Evolutionary conservation across 2,329 filamentous ascomycete species (phyloP).

Genomic region (Paraphaeosphaeria sporulosa): DNA sequence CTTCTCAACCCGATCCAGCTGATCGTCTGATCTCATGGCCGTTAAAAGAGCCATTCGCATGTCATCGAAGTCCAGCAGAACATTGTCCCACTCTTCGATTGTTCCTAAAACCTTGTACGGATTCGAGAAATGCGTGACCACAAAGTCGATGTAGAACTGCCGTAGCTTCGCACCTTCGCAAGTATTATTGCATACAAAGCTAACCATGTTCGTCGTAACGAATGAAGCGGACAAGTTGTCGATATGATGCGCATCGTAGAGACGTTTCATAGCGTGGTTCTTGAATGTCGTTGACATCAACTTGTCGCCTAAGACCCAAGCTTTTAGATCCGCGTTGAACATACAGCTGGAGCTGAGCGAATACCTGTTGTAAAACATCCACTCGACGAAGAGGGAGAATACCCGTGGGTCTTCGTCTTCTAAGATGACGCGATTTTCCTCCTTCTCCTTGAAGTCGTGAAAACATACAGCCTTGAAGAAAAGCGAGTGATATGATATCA

Average conservation of each 20-base stretch:
- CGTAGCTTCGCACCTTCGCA: constrained; percentile 13
- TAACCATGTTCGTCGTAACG: constrained; percentile 5
- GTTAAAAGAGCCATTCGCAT: not conserved
- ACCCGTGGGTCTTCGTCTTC: constrained; percentile 14
- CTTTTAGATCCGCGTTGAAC: constrained; percentile 5
- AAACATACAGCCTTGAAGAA: constrained; percentile 16
- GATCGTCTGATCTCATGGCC: not conserved
- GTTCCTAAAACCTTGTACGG: constrained; percentile 8
- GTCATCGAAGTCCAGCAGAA: constrained; percentile 17
- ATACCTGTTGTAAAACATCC: constrained; percentile 19
- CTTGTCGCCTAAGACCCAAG: constrained; percentile 21
- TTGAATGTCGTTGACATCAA: constrained; percentile 17
- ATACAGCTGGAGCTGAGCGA: too few relatives aligned
- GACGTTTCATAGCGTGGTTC: constrained; percentile 19
- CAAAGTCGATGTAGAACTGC: constrained; percentile 15
- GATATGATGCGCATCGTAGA: constrained; percentile 1
- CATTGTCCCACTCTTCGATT: constrained; percentile 16
- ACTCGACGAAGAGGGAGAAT: constrained; percentile 20
- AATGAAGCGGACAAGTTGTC: not conserved
- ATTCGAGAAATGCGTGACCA: constrained; percentile 13
- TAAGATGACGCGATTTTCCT: constrained; percentile 14
- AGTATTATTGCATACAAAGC: constrained; percentile 14
- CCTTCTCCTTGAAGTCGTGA: constrained; percentile 10
- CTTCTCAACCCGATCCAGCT: not conserved
- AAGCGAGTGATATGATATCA: constrained; percentile 16